Evolutionary conservation across 2,329 filamentous ascomycete species (phyloP).

Genomic region (Orbilia quercus): DNA sequence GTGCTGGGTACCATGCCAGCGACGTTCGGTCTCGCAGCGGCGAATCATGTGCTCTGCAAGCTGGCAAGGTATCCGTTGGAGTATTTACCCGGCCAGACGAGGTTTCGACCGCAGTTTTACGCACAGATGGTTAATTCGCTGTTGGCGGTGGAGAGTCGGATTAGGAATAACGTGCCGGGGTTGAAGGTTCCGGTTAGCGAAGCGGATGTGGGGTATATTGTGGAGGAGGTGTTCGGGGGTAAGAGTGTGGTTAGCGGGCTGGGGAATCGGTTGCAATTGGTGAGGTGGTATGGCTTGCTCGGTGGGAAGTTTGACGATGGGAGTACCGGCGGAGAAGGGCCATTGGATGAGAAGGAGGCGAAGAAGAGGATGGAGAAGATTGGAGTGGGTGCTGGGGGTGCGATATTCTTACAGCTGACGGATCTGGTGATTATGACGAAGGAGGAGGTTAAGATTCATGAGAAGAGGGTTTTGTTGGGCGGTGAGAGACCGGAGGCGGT

Average conservation of each 20-base stretch:
- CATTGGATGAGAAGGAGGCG: slow-evolving; percentile 71
- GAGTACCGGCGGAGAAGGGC: slow-evolving; percentile 68
- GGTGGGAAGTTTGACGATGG: slow-evolving; percentile 67
- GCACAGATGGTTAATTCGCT: slow-evolving; percentile 81
- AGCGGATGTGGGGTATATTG: slow-evolving; percentile 84
- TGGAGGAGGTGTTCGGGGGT: slow-evolving; percentile 88
- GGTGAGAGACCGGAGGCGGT: slow-evolving; percentile 75
- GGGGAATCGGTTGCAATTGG: slow-evolving; percentile 79
- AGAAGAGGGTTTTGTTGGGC: slow-evolving; percentile 79
- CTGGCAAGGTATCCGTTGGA: slow-evolving; percentile 86
- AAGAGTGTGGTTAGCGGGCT: slow-evolving; percentile 85
- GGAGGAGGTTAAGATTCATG: slow-evolving; percentile 83
- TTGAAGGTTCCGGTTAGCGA: slow-evolving; percentile 81
- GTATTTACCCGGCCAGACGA: slow-evolving; percentile 80
- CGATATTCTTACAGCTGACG: slow-evolving; percentile 33
- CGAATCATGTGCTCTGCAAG: slow-evolving; percentile 90
- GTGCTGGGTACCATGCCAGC: slow-evolving; percentile 98
- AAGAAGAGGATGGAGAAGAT: slow-evolving; percentile 82
- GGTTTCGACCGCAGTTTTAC: slow-evolving; percentile 82
- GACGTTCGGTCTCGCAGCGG: slow-evolving; percentile 89
- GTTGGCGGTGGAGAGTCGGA: slow-evolving; percentile 73
- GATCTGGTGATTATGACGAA: slow-evolving; percentile 93
- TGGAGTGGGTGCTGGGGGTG: slow-evolving; percentile 65
- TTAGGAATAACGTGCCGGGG: slow-evolving; percentile 76
- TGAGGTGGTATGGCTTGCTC: slow-evolving; percentile 73